Percentiles rank a stretch among this genome's conserved stretches.
These are phyloP conservation scores for Phytophthora fragariaefolia DNA, from an alignment of 352 stramenopile species.

Conservation along the genomic window DNA sequence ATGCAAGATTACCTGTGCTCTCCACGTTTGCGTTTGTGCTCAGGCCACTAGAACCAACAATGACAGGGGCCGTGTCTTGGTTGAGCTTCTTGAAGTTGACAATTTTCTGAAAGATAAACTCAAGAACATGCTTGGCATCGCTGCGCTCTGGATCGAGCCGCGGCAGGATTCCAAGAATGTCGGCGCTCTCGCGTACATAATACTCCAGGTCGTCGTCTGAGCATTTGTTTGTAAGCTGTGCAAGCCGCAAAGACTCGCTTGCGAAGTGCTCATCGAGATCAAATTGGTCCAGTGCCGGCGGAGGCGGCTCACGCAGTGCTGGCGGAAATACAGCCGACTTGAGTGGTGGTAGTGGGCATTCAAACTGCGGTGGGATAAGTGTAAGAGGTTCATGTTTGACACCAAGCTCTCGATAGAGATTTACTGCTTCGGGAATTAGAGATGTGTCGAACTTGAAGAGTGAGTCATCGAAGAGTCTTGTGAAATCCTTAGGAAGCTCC, in stretches of 20 bases:
- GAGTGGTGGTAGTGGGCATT: constrained; percentile 93
- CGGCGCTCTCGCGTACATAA: constrained; percentile 93
- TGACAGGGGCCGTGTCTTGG: constrained; percentile 57
- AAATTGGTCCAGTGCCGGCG: constrained; percentile 95
- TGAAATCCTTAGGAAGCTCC: constrained; percentile 95
- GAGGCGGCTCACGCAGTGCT: constrained; percentile 87
- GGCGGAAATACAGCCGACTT: constrained; percentile 95
- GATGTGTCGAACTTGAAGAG: constrained; percentile 96
- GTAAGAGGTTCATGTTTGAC: constrained; percentile 96
- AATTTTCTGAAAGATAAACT: constrained; percentile 93
- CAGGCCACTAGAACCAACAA: constrained; percentile 21
- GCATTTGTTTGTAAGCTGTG: constrained; percentile 96
- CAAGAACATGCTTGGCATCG: constrained; percentile 91
- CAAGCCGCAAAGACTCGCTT: constrained; percentile 90
- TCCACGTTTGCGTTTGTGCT: constrained; percentile 11
- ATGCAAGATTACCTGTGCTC: constrained; percentile 13
- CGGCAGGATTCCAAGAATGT: constrained; percentile 91
- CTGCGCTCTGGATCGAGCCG: constrained; percentile 76
- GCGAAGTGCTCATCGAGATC: constrained; percentile 98
- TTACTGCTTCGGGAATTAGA: constrained; percentile 94
- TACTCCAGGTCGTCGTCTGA: constrained; percentile 95
- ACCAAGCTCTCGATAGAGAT: constrained; percentile 91
- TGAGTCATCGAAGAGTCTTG: constrained; percentile 92
- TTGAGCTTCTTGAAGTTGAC: constrained; percentile 95
- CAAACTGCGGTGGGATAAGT: constrained; percentile 95